Base-by-base conservation (phyloP, 148 eudicot genomes). In the Rhododendron griersonianum region DNA sequence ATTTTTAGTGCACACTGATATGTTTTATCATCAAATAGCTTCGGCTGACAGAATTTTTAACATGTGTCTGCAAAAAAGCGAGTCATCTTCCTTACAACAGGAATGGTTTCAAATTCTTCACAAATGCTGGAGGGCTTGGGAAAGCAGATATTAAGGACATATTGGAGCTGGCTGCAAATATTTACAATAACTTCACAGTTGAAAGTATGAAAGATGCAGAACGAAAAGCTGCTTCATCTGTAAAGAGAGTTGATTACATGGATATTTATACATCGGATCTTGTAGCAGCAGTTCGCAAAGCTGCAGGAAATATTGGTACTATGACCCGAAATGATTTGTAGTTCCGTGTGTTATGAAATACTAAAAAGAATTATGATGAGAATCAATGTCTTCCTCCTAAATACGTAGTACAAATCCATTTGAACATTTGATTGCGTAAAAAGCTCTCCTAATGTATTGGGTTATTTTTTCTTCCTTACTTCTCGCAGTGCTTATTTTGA, bases 51-150 rank as follows among this genome's bases (percentile, higher is more conserved):
- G 83, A 82, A 57, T 47, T 37, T 77, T 16, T 77, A 47, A 48
- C 77, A 30, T 28, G 37, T 86, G 85, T 81, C 83, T 87, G 50
- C 78, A 80, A 71, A 82, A 85, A 96, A 97, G 99, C 99, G 81
- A 97, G 99, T 90, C 99, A 97, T 92, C 99, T 97, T 91, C 99
- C 99, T 78, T 95, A 91, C 93, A 97, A 97, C 86, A 91, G 99
- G 85, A 97, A 97, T 86, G 99, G 99, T 41, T 92, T 97, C 88
- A 97, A 96, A 89, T 97, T 97, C 89, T 97, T 97, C 89, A 97
- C 99, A 65, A 93, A 92, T 91, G 88, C 95, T 84, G 99, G 99
- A 91, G 99, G 99, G 74, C 95, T 97, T 76, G 98, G 99, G 86
- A 97, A 97, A 89, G 87, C 91, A 61, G 98, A 97, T 85, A 95